phyloP scores from a whole-genome alignment of 495 filamentous ascomycete species.

The Bacidia rubella region DNA sequence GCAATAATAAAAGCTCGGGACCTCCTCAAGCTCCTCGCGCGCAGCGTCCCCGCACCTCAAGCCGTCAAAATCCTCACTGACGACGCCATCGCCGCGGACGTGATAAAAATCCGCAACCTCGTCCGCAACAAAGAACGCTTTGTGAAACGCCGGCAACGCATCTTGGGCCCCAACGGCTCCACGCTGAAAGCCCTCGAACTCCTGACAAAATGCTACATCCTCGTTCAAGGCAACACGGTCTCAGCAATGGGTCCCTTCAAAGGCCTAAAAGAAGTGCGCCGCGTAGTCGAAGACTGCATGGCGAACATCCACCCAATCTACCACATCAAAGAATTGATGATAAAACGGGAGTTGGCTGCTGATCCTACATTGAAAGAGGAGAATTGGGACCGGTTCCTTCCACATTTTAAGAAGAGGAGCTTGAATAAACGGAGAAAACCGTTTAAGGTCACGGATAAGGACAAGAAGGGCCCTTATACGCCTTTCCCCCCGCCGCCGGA shows the following conservation, averaged over 20 bases:
- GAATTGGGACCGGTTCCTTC: slow-evolving; percentile 91
- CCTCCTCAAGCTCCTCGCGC: slow-evolving; percentile 80
- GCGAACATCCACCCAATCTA: slow-evolving; percentile 86
- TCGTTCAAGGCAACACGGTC: slow-evolving; percentile 96
- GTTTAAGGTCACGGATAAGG: slow-evolving; percentile 80
- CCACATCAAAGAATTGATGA: slow-evolving; percentile 98
- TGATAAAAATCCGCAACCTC: slow-evolving; percentile 84
- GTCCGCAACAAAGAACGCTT: slow-evolving; percentile 95
- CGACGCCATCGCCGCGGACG: slow-evolving; percentile 77
- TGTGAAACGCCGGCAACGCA: slow-evolving; percentile 86
- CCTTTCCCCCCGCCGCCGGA: slow-evolving; percentile 62
- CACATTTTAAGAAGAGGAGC: slow-evolving; percentile 94
- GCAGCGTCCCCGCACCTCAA: slow-evolving; percentile 81
- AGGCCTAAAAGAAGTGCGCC: slow-evolving; percentile 81
- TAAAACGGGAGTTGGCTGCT: slow-evolving; percentile 94
- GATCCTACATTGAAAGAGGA: slow-evolving; percentile 77
- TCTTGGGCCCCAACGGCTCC: slow-evolving; percentile 69
- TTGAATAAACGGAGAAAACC: slow-evolving; percentile 73
- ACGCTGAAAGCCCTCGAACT: slow-evolving; percentile 92
- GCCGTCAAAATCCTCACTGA: slow-evolving; percentile 80
- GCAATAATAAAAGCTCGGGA: slow-evolving; percentile 90
- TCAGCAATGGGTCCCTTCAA: slow-evolving; percentile 82
- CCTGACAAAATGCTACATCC: slow-evolving; percentile 84
- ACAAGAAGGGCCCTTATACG: slow-evolving; percentile 83
- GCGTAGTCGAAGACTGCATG: slow-evolving; percentile 93